phyloP scores from a whole-genome alignment of 192 early-diverging fungal species.

The Haplosporangium gracile region DNA sequence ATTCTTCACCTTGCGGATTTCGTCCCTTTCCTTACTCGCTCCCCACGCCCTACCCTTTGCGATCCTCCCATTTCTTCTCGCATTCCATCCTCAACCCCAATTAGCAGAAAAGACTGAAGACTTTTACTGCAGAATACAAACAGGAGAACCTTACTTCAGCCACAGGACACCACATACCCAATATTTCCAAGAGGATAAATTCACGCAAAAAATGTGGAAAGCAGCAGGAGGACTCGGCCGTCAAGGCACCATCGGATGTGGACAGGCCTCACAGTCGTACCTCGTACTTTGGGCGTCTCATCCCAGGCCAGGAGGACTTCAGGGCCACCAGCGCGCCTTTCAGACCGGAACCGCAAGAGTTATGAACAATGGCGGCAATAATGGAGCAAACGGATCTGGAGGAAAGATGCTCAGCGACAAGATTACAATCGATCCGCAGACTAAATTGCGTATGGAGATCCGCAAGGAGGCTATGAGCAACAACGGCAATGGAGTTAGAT shows the following conservation, averaged over 20 bases:
- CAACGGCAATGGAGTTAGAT: not conserved
- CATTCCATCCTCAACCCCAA: not conserved
- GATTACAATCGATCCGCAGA: conserved; percentile 40
- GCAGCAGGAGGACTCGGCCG: conserved; percentile 12
- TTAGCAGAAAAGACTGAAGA: not conserved
- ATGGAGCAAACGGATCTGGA: conserved; percentile 1
- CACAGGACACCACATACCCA: not conserved
- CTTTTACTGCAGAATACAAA: not conserved
- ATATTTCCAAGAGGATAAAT: not conserved
- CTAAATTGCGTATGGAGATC: conserved; percentile 49
- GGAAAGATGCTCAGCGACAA: conserved; percentile 21
- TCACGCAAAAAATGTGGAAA: conserved; percentile 18
- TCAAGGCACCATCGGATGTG: not conserved
- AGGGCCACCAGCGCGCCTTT: conserved; percentile 11
- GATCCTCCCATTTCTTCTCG: not conserved
- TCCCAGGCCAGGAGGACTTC: not conserved
- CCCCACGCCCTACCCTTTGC: not conserved
- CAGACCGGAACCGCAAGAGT: conserved; percentile 3
- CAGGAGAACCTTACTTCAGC: not conserved
- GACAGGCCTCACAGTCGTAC: not conserved
- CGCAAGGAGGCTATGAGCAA: conserved; percentile 25
- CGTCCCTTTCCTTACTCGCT: not conserved
- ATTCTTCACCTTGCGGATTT: not conserved
- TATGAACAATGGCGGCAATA: conserved; percentile 18
- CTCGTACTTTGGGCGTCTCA: conserved; percentile 1